Evolutionary conservation across 2,329 filamentous ascomycete genomes (phyloP), one percentile per base, ranked within the genome.

Genomic region (Ceratocystiopsis brevicomis): DNA sequence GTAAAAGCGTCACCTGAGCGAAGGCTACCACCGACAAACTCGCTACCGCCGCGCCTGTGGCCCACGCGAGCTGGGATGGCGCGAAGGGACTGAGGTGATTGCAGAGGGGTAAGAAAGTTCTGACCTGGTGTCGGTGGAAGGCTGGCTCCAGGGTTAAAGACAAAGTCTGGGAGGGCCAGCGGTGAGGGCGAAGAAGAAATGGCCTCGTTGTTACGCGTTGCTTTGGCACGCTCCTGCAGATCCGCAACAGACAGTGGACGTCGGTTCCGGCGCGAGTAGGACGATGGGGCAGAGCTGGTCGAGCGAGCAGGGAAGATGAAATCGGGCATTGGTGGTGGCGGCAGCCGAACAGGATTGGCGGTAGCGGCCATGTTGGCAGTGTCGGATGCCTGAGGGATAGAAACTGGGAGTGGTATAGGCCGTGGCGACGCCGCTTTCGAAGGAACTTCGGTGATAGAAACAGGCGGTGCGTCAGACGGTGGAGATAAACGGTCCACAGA

Each of bases 41-140:
- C 86, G 56, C 86, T 94, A 25, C 77, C 81, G 43, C 81, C 81
- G 53, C 87, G 73, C 53, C 78, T 71, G 57, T 94, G 87, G 30
- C 80, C 77, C 55, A 86, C 81, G 18, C 78, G 67, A 17, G 69
- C 65, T 16, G 76, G 68, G 8, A 63, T 57, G 1, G 63, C 56
- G 35, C 62, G 60, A 2, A 64, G 61, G 4, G 71, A 70, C 15
- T 62, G 59, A 13, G 73, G 69, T n/a, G 71, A 70, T 15, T 68
- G 59, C 0, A 72, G 68, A 14, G 74, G 72, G 42, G 67, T 71
- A 18, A 73, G 54, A n/a, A 68, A 59, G 15, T 61, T 55, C 9
- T 58, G 44, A 53, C 59, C 41, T 57, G 61, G 18, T 53, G 54
- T 18, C 52, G 54, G 35, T 53, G 53, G 25, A 54, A 58, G 44